Conservation (phyloP, 2,329 filamentous ascomycete genomes). For the Fusarium floridanum region DNA sequence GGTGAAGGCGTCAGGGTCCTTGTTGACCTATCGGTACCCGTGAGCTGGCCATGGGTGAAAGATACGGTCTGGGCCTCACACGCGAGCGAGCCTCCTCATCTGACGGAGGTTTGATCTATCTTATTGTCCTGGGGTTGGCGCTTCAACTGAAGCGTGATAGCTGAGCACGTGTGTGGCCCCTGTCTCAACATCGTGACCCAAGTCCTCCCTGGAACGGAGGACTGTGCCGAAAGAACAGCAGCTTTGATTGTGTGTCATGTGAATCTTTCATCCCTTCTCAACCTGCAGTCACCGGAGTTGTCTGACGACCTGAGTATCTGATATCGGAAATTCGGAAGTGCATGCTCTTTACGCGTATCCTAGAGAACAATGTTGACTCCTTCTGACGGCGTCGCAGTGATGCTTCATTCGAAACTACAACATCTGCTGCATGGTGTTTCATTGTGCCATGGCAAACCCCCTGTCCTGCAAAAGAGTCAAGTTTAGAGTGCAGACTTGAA, state of each 20-base stretch:
- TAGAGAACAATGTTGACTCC: neutral
- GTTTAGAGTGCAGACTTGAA: neutral
- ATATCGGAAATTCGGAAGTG: conserved; percentile 1
- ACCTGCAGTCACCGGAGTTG: neutral
- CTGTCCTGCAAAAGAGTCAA: neutral
- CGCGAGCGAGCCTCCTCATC: neutral
- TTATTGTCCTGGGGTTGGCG: neutral
- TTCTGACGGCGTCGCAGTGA: neutral
- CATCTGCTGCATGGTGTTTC: neutral
- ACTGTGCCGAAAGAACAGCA: neutral
- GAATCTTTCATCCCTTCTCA: neutral
- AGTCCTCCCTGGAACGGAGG: neutral
- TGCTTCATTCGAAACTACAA: neutral
- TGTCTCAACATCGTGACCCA: conserved; percentile 11
- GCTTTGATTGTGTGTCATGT: neutral
- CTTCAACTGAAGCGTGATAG: neutral
- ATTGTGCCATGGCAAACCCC: neutral
- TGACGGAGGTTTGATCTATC: neutral
- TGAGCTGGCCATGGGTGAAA: conserved; percentile 5
- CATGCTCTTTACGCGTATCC: neutral
- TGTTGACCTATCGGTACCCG: neutral
- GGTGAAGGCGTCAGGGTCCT: neutral
- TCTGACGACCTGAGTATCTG: neutral
- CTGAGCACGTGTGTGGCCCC: conserved; percentile 32
- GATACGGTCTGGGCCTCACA: conserved; percentile 5